phyloP scores from a whole-genome alignment of 768 basidiomycete genomes.

The Coprinellus micaceus region DNA sequence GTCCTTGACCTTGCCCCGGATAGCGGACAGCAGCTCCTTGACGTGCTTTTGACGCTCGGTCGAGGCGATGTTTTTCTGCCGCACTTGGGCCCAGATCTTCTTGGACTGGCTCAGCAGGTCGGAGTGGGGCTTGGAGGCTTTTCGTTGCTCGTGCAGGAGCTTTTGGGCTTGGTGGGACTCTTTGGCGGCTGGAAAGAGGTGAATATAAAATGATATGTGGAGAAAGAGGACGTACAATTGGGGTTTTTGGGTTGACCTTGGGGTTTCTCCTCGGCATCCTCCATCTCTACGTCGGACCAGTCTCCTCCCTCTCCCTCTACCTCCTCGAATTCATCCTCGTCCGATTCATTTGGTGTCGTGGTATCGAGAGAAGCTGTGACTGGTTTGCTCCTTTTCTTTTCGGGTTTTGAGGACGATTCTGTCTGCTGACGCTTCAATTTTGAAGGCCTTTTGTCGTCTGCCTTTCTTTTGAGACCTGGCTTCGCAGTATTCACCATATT shows the following conservation, averaged over 20 bases:
- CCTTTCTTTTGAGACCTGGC: slow-evolving; percentile 47
- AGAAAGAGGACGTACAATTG: slow-evolving; percentile 42
- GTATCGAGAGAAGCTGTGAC: slow-evolving; percentile 38
- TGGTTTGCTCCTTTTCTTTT: slow-evolving; percentile 59
- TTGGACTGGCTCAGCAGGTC: slow-evolving; percentile 68
- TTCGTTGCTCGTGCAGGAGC: slow-evolving; percentile 61
- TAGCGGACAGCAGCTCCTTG: slow-evolving; percentile 66
- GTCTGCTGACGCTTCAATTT: slow-evolving; percentile 50
- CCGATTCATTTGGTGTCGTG: slow-evolving; percentile 21
- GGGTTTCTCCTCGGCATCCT: slow-evolving; percentile 28
- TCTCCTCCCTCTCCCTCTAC: slow-evolving; percentile 32
- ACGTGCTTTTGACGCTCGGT: slow-evolving; percentile 75
- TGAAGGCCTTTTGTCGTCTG: slow-evolving; percentile 42
- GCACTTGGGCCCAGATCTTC: slow-evolving; percentile 70
- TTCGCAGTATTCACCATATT: slow-evolving; percentile 39
- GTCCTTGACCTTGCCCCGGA: slow-evolving; percentile 80
- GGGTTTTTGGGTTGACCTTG: slow-evolving; percentile 43
- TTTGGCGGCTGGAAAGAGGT: slow-evolving; percentile 42
- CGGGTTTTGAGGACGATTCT: slow-evolving; percentile 30
- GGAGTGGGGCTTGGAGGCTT: slow-evolving; percentile 76
- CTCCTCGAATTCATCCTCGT: slow-evolving; percentile 29
- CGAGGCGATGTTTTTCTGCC: slow-evolving; percentile 65
- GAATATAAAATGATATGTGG: background rate
- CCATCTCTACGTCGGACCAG: slow-evolving; percentile 4
- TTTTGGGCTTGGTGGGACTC: slow-evolving; percentile 76